These are phyloP conservation scores for Kurtzmaniella cleridarum DNA, from an alignment of 805 yeast genomes.

Conservation along the genomic window DNA sequence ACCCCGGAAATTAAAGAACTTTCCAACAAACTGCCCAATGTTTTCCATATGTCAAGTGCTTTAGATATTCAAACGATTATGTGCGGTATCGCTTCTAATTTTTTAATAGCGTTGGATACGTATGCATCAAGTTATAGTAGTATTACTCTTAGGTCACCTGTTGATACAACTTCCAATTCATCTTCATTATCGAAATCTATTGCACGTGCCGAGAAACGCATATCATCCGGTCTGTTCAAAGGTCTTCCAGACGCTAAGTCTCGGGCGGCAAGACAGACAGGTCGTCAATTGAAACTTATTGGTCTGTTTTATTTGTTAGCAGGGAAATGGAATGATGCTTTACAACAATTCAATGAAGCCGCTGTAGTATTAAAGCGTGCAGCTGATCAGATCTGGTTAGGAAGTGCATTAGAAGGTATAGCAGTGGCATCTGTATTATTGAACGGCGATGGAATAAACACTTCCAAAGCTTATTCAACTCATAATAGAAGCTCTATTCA, in stretches of 20 bases:
- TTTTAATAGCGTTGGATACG: constrained; percentile 57
- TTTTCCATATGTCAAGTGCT: constrained; percentile 22
- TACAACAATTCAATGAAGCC: constrained; percentile 72
- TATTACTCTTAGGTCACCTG: constrained; percentile 80
- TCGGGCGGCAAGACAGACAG: constrained; percentile 44
- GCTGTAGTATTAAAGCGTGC: constrained; percentile 50
- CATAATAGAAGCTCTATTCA: too few relatives aligned
- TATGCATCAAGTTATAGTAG: constrained; percentile 72
- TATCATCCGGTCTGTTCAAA: constrained; percentile 37
- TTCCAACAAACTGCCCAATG: background rate
- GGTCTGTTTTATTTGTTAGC: constrained; percentile 77
- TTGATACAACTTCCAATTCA: constrained; percentile 46
- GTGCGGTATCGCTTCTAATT: constrained; percentile 65
- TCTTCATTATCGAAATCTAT: constrained; percentile 38
- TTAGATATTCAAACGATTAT: constrained; percentile 52
- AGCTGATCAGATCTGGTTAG: constrained; percentile 83
- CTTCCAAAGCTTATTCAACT: too few relatives aligned
- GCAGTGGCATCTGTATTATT: constrained; percentile 33
- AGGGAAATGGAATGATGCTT: constrained; percentile 70
- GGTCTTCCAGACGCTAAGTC: constrained; percentile 14
- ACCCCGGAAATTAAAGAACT: constrained; percentile 22
- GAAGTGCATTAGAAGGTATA: constrained; percentile 78
- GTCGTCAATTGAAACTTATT: constrained; percentile 69
- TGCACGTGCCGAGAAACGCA: constrained; percentile 36
- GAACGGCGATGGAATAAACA: too few relatives aligned